phyloP scores from a whole-genome alignment of 1,284 basidiomycete genomes.

The Papiliotrema flavescens region DNA sequence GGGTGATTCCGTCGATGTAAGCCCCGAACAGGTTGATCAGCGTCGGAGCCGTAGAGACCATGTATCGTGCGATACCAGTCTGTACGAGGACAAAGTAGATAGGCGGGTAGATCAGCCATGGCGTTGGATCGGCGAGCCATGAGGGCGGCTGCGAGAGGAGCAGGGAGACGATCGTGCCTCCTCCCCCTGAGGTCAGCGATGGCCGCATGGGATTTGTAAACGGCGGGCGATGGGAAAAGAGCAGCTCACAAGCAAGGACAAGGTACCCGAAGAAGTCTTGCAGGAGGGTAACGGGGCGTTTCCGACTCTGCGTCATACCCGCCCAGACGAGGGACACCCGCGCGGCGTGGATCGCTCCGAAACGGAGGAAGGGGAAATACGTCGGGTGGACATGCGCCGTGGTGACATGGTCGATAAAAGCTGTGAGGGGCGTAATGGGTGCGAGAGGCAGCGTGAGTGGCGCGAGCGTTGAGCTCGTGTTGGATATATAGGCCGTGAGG shows the following conservation, averaged over 20 bases:
- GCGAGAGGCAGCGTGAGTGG: not conserved
- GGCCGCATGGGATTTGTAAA: not conserved
- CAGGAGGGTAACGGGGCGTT: conserved; percentile 16
- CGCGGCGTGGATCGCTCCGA: conserved; percentile 37
- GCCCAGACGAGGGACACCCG: conserved; percentile 38
- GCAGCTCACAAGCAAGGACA: conserved; percentile 36
- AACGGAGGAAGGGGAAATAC: conserved; percentile 33
- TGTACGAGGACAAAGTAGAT: conserved; percentile 31
- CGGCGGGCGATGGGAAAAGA: not conserved
- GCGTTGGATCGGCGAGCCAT: conserved; percentile 38
- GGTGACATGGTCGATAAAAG: conserved; percentile 28
- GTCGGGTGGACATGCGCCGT: conserved; percentile 27
- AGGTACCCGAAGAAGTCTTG: conserved; percentile 42
- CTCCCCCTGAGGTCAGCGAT: conserved; percentile 34
- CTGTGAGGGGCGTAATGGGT: not conserved
- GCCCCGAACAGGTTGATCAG: conserved; percentile 28
- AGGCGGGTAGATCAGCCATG: conserved; percentile 37
- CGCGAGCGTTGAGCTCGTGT: too few relatives aligned
- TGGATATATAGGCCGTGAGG: not conserved
- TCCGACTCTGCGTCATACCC: conserved; percentile 18
- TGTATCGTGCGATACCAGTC: conserved; percentile 25
- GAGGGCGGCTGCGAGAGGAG: conserved; percentile 37
- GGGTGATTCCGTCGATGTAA: conserved; percentile 31
- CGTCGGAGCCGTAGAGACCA: conserved; percentile 23
- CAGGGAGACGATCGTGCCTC: conserved; percentile 33